Evolutionary conservation across 139 green algal species (phyloP), one percentile per base, ranked within the genome.

Genomic region (Eudorina sp.): DNA sequence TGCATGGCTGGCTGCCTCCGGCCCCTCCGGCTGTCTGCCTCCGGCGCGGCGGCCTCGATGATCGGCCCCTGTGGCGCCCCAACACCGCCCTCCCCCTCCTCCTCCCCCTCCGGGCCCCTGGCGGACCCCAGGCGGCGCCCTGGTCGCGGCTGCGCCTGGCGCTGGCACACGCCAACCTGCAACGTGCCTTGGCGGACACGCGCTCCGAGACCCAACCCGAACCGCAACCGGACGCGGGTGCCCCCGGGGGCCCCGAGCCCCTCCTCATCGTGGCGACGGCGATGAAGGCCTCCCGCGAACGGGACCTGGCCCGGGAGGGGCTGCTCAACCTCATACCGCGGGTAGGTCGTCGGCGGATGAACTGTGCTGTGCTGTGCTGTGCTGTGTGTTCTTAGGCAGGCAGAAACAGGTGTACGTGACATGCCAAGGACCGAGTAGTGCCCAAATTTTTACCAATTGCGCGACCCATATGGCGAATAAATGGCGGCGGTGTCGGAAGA

Each of bases 271-370:
- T 92, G 23, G 89, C 75, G 0, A 86, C 88, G 72, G 89, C 78
- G 21, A 92, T 94, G 91, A 94, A 92, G 60, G 29, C 89, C 0
- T 94, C 91, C 0, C 73, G 91, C 3, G 91, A 94, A 48, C n/a
- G 70, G 25, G 80, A 90, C 80, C 87, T 94, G 31, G 83, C 89
- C 1, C 46, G 45, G 38, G 34, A 53, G 43, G 91, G 91, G 13
- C 55, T 94, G 48, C 82, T 94, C 40, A 83, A 68, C 21, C 68
- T 91, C 3, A 53, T 92, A 23, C 85, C 88, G 69, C 66, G 83
- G 86, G 76, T 81, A 29, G 1, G 73, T 16, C 16, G 51, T 58
- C 51, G n/a, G n/a, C n/a, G n/a, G n/a, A n/a, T n/a, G n/a, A n/a
- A n/a, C n/a, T n/a, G n/a, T n/a, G n/a, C n/a, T n/a, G n/a, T n/a